phyloP scores from a whole-genome alignment of 169 alveolate genomes.

The Plasmodium vivax region DNA sequence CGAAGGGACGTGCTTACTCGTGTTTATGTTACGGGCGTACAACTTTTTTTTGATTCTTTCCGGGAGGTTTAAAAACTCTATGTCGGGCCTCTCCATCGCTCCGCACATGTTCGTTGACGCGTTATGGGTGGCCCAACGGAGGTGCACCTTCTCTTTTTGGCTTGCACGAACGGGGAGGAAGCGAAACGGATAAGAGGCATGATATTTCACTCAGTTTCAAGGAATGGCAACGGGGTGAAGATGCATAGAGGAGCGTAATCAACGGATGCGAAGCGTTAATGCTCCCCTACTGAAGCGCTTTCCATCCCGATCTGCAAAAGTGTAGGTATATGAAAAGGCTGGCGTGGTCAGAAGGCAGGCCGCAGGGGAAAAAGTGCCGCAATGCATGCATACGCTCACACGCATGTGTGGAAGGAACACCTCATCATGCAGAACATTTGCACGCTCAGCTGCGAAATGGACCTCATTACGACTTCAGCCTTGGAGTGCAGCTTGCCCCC shows the following conservation, averaged over 20 bases:
- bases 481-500: background rate
- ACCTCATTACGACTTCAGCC: background rate
- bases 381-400: background rate
- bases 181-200: background rate
- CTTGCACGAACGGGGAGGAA: too few species aligned
- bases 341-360: background rate
- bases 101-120: background rate
- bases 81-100: constrained; percentile 58
- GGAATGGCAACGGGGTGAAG: background rate
- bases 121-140: background rate
- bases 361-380: background rate
- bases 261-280: background rate
- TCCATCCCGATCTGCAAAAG: background rate
- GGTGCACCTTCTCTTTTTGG: constrained; percentile 6
- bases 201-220: background rate
- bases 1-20: constrained; percentile 3
- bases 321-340: background rate
- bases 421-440: background rate
- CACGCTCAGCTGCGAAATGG: background rate
- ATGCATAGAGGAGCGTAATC: background rate
- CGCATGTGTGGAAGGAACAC: background rate
- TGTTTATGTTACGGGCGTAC: constrained; percentile 19
- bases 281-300: background rate
- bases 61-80: constrained; percentile 46
- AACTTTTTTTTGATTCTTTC: constrained; percentile 34